Evolutionary conservation across 768 basidiomycete species (phyloP), one percentile per base, ranked within the genome.

Genomic region (Pleurotus eryngii): DNA sequence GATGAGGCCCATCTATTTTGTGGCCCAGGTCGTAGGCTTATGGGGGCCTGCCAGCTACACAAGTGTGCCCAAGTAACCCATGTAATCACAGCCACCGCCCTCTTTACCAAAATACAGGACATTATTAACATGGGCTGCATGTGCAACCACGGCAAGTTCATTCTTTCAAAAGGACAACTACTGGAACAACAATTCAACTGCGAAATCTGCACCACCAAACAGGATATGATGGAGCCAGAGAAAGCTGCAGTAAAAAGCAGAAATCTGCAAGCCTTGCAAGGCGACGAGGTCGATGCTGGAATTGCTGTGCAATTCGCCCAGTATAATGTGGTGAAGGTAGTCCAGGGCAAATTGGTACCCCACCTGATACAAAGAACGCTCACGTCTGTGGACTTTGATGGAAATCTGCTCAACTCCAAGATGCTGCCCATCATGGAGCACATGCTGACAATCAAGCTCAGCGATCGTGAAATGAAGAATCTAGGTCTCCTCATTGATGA

Each of bases 1-100:
- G 62, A 64, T 18, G 62, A 64, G 46, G 55, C 50, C 0, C 63
- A 64, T 49, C 47, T 63, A 5, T 61, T 56, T 47, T 57, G 62
- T 3, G 57, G 57, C 8, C 14, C 30, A 3, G 26, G 20, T 20
- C 57, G 53, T 3, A 49, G 50, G 1, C 63, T 60, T 22, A 38
- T 55, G 0, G 60, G 60, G 1, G 55, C 45, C 1, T 49, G 59
- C 5, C 55, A 55, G 0, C 26, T 64, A 1, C 47, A 54, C 1
- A 4, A 35, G 27, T 6, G 18, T 4, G 26, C 50, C 3, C 20
- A n/a, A 0, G 26, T 62, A 0, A 35, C 59, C 0, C 14, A 51
- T 17, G 38, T 46, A 5, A 17, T 43, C 1, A 62, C 61, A 1
- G 63, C 63, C 1, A 62, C 61, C 3, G 59, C 61, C 0, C 43